Percentiles rank a stretch among this genome's conserved stretches.
These are phyloP conservation scores for Artemisia argyi DNA, from an alignment of 129 eudicot species.

Conservation along the genomic window DNA sequence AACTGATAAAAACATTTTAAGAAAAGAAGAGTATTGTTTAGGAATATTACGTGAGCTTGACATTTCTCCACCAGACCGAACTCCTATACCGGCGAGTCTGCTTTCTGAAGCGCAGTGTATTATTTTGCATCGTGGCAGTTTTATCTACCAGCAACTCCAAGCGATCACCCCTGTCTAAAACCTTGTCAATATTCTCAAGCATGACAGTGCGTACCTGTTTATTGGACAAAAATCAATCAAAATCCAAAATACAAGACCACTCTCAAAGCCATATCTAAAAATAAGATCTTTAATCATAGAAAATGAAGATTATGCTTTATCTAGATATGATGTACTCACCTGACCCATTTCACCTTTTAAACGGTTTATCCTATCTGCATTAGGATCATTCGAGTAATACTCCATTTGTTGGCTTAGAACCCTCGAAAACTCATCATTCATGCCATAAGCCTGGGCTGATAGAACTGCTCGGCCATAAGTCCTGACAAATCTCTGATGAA, in stretches of 20 bases:
- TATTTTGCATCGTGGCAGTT: constrained; percentile 85
- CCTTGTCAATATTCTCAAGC: constrained; percentile 96
- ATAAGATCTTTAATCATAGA: neutral
- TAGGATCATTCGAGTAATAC: constrained; percentile 89
- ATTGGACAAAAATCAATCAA: neutral
- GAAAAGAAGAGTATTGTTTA: neutral
- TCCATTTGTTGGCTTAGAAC: constrained; percentile 94
- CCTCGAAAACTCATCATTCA: constrained; percentile 98
- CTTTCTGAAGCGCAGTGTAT: constrained; percentile 90
- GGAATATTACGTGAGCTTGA: constrained; percentile 80
- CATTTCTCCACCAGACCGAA: constrained; percentile 98
- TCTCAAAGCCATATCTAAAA: neutral
- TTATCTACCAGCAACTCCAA: constrained; percentile 93
- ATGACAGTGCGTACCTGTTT: constrained; percentile 83
- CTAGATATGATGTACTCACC: constrained; percentile 51
- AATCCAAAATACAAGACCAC: constrained; percentile 7
- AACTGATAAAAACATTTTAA: neutral
- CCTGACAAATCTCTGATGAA: constrained; percentile 93
- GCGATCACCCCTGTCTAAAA: constrained; percentile 93
- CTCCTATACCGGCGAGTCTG: constrained; percentile 89
- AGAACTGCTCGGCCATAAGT: constrained; percentile 89
- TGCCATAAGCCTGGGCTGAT: constrained; percentile 90
- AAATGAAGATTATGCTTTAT: neutral
- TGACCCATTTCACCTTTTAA: constrained; percentile 97
- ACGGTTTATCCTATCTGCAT: constrained; percentile 91